Evolutionary conservation across 306 rosid genomes (phyloP).

Genomic region (Lathyrus oleraceus): DNA sequence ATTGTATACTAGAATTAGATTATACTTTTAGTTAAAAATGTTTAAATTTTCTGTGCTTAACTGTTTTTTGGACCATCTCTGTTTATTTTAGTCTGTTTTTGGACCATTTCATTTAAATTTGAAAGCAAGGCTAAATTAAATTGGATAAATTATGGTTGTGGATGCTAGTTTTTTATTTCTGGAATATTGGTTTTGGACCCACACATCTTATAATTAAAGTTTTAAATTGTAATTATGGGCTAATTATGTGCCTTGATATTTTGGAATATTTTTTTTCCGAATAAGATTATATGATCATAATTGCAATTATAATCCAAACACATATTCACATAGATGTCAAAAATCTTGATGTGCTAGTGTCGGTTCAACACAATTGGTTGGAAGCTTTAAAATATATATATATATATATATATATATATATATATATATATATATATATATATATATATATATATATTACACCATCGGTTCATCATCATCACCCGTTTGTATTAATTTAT

Average conservation of each 20-base stretch:
- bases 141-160: background rate
- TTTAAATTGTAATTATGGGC: background rate
- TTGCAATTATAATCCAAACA: too few species aligned
- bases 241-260: background rate
- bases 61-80: slow-evolving; percentile 18
- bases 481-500: too few species aligned
- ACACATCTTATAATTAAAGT: background rate
- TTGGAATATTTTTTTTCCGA: background rate
- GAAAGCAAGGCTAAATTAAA: background rate
- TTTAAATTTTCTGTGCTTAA: slow-evolving; percentile 12
- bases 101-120: slow-evolving; percentile 11
- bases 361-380: too few species aligned
- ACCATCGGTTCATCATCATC: too few species aligned
- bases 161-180: background rate
- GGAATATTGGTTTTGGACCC: background rate
- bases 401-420: too few species aligned
- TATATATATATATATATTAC: too few species aligned
- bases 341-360: too few species aligned
- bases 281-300: background rate
- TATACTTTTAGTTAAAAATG: background rate
- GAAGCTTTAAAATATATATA: too few species aligned
- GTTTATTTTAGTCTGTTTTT: slow-evolving; percentile 15
- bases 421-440: too few species aligned
- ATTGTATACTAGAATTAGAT: background rate
- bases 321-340: too few species aligned